A percentile compares a stretch with the other conserved stretches of the same genome.
phyloP scores from a whole-genome alignment of 1,139 yeast genomes.

The Debaryomycetaceae sp. region DNA sequence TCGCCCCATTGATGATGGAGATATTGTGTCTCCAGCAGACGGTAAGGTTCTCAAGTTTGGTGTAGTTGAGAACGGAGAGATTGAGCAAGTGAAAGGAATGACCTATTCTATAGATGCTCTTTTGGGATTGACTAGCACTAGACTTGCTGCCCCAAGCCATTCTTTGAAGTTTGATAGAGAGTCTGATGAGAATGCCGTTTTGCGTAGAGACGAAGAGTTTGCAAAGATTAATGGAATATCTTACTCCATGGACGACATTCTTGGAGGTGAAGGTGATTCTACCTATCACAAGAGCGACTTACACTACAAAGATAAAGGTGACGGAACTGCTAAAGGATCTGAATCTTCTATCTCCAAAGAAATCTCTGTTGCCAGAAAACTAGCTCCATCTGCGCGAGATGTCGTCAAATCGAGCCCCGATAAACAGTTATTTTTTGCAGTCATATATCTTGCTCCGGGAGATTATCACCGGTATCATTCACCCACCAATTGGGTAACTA shows the following conservation, averaged over 20 bases:
- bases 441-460: conserved; percentile 95
- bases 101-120: conserved; percentile 88
- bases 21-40: conserved; percentile 87
- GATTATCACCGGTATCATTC: conserved; percentile 98
- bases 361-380: conserved; percentile 40
- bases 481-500: conserved; percentile 94
- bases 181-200: conserved; percentile 40
- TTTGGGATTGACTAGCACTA: conserved; percentile 58
- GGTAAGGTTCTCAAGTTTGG: conserved; percentile 90
- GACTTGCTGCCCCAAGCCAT: conserved; percentile 61
- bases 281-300: conserved; percentile 43
- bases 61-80: conserved; percentile 74
- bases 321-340: conserved; percentile 34
- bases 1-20: conserved; percentile 70
- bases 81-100: conserved; percentile 96
- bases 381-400: conserved; percentile 37
- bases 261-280: conserved; percentile 42
- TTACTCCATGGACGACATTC: conserved; percentile 64
- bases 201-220: conserved; percentile 66
- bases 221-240: conserved; percentile 76
- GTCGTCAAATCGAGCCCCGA: conserved; percentile 25
- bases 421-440: conserved; percentile 79
- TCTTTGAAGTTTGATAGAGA: conserved; percentile 46
- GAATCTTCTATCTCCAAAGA: conserved; percentile 35
- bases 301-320: conserved; percentile 60